phyloP scores from a whole-genome alignment of 805 yeast genomes.

The Clavispora santaluciae region DNA sequence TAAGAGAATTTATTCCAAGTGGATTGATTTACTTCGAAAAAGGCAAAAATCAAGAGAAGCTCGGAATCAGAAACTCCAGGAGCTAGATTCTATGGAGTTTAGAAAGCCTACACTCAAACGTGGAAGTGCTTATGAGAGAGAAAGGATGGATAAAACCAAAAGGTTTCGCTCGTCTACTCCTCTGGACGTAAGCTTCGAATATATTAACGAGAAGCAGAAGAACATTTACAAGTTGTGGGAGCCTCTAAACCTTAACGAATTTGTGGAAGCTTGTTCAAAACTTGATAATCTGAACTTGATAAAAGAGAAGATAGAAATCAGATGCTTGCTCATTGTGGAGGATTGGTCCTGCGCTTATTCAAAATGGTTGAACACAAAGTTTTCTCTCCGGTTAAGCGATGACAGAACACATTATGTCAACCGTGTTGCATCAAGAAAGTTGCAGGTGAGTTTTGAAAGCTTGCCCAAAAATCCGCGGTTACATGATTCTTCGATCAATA shows the following conservation, averaged over 20 bases:
- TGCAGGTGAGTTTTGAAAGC: conserved; percentile 33
- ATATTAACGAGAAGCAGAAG: conserved; percentile 24
- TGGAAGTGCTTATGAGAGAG: neutral
- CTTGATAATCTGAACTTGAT: conserved; percentile 5
- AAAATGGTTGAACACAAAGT: conserved; percentile 46
- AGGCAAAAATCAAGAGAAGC: conserved; percentile 20
- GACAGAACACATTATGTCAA: conserved; percentile 24
- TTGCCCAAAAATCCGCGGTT: conserved; percentile 36
- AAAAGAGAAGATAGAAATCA: conserved; percentile 9
- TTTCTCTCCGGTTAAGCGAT: conserved; percentile 31
- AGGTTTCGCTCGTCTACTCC: conserved; percentile 11
- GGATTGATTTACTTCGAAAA: conserved; percentile 25
- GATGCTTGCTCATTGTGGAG: conserved; percentile 40
- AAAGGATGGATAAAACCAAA: too few species aligned
- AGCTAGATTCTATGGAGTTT: conserved; percentile 24
- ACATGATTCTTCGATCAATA: conserved; percentile 33
- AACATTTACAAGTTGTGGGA: conserved; percentile 43
- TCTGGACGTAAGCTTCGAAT: neutral
- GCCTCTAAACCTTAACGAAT: conserved; percentile 36
- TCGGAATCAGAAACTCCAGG: conserved; percentile 30
- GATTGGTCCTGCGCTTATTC: conserved; percentile 46
- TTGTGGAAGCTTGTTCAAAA: conserved; percentile 26
- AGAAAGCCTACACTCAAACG: conserved; percentile 18
- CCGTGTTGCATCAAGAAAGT: conserved; percentile 19
- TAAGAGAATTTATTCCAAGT: conserved; percentile 20